Evolutionary conservation across 805 yeast genomes (phyloP).

Genomic region (Candida yuanshanica): DNA sequence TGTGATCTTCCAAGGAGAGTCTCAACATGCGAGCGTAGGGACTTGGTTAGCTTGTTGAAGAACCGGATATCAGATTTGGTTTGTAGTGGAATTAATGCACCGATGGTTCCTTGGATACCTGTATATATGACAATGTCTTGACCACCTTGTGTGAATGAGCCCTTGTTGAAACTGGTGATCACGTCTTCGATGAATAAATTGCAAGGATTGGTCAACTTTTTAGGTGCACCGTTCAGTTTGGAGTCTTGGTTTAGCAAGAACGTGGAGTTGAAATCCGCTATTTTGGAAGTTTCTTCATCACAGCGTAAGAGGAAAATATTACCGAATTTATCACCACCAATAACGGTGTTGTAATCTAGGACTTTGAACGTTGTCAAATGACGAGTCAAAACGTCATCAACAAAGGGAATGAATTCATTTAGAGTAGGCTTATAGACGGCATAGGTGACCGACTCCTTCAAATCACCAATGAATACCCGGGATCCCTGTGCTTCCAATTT

Average conservation of each 20-base stretch:
- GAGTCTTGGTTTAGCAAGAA: conserved; percentile 29
- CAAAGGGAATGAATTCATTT: conserved; percentile 54
- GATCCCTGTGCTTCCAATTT: conserved; percentile 49
- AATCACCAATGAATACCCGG: conserved; percentile 67
- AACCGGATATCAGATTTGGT: conserved; percentile 57
- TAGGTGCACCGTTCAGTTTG: conserved; percentile 45
- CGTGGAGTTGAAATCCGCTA: conserved; percentile 42
- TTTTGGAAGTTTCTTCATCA: conserved; percentile 41
- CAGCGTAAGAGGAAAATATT: conserved; percentile 65
- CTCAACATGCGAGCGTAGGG: conserved; percentile 27
- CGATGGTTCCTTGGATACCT: conserved; percentile 80
- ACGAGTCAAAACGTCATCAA: conserved; percentile 64
- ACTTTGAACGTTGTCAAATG: conserved; percentile 55
- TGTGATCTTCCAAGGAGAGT: conserved; percentile 57
- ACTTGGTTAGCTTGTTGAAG: conserved; percentile 48
- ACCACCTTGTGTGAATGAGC: conserved; percentile 55
- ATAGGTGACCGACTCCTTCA: conserved; percentile 57
- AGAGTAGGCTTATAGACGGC: conserved; percentile 42
- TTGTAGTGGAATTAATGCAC: conserved; percentile 62
- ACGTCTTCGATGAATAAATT: conserved; percentile 70
- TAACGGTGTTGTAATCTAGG: conserved; percentile 70
- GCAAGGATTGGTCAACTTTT: conserved; percentile 43
- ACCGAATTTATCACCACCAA: conserved; percentile 88
- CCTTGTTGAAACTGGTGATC: conserved; percentile 53
- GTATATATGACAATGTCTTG: conserved; percentile 60